A percentile compares a stretch with the other conserved stretches of the same genome.
phyloP scores from a whole-genome alignment of 2,329 filamentous ascomycete species.

The Neopestalotiopsis sp. region DNA sequence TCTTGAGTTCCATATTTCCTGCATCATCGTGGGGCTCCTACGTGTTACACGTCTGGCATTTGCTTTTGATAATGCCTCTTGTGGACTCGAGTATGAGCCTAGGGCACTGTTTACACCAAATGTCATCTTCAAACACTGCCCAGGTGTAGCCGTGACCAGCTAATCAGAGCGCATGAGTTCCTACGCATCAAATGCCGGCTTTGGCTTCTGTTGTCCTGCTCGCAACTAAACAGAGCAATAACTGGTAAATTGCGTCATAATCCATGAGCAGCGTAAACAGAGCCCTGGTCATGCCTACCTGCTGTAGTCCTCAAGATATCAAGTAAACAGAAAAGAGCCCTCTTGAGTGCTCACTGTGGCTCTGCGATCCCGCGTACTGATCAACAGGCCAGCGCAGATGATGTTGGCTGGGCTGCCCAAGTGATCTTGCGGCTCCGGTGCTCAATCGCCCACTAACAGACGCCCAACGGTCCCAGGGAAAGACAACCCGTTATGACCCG shows the following conservation, averaged over 20 bases:
- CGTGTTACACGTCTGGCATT: background rate
- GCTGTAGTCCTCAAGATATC: background rate
- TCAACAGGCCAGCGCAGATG: constrained; percentile 6
- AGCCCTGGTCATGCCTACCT: background rate
- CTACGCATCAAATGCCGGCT: background rate
- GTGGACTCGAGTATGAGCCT: background rate
- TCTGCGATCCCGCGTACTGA: background rate
- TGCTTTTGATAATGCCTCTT: background rate
- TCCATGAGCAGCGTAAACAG: background rate
- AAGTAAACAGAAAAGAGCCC: background rate
- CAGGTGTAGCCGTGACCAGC: background rate
- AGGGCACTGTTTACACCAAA: background rate
- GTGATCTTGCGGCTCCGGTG: constrained; percentile 4
- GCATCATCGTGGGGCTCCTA: background rate
- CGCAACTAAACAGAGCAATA: background rate
- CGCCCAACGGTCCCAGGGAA: background rate
- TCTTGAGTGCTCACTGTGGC: background rate
- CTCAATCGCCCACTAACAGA: background rate
- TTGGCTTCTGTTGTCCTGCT: background rate
- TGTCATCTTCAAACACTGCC: background rate
- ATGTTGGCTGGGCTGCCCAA: background rate
- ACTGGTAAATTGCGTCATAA: background rate
- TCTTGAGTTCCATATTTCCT: background rate
- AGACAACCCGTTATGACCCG: background rate
- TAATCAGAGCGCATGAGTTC: background rate